Evolutionary conservation across 345 rosid species (phyloP).

Genomic region (Trapa bicornis): DNA sequence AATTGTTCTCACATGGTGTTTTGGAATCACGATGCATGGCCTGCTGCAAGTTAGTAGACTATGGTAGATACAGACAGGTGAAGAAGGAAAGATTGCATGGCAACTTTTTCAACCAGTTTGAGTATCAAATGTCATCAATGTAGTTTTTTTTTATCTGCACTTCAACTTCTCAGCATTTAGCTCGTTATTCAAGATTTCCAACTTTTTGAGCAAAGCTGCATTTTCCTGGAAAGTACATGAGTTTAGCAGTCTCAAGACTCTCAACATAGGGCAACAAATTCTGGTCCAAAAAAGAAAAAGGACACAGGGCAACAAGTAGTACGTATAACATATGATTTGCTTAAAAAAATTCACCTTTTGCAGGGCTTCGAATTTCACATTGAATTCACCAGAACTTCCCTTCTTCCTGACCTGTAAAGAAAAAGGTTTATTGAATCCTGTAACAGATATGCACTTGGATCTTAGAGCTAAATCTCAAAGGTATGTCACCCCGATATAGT

Average conservation of each 20-base stretch:
- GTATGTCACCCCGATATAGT: too few species aligned
- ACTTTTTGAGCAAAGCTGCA: constrained; percentile 26
- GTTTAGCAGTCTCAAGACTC: too few species aligned
- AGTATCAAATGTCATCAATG: not conserved
- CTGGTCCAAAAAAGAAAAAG: too few species aligned
- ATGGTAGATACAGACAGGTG: not conserved
- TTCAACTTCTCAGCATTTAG: constrained; percentile 33
- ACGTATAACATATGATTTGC: not conserved
- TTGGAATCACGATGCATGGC: not conserved
- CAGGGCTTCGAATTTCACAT: constrained; percentile 31
- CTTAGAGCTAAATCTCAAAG: not conserved
- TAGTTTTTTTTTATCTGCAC: constrained; percentile 16
- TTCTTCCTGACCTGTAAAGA: constrained; percentile 41
- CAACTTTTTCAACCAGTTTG: not conserved
- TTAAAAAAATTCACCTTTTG: constrained; percentile 30
- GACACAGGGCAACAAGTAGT: not conserved
- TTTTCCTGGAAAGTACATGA: constrained; percentile 33
- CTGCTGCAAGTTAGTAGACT: not conserved
- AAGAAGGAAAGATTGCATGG: not conserved
- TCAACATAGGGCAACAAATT: not conserved
- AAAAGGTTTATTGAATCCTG: not conserved
- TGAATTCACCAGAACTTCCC: constrained; percentile 20
- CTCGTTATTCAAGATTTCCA: constrained; percentile 38
- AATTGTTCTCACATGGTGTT: not conserved
- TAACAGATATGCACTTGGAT: not conserved